Percentiles rank a stretch among this genome's conserved stretches.
Conservation (phyloP, 306 rosid genomes). For the Medicago truncatula region MtrunA17r5.0-ANR NC_053044.1:41347501-41348000, state of each 20-base stretch:
- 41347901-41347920: constrained; percentile 75
- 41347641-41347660: constrained; percentile 8
- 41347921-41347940: constrained; percentile 73
- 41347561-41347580: constrained; percentile 4
- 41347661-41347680: constrained; percentile 11
- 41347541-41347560: neutral
- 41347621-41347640: neutral
- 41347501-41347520: neutral
- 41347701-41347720: constrained; percentile 95
- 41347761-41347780: constrained; percentile 66
- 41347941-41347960: constrained; percentile 92
- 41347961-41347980: constrained; percentile 87
- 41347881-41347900: constrained; percentile 76
- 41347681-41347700: constrained; percentile 7
- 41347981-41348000: constrained; percentile 58
- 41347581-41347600: neutral
- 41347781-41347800: constrained; percentile 56
- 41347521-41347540: neutral
- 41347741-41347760: constrained; percentile 80
- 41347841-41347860: constrained; percentile 78
- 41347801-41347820: constrained; percentile 73
- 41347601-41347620: constrained; percentile 8
- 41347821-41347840: constrained; percentile 85
- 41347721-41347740: constrained; percentile 68
- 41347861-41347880: constrained; percentile 82